Base-by-base conservation (phyloP, 768 basidiomycete genomes). In the Phaeotremella skinneri region DNA sequence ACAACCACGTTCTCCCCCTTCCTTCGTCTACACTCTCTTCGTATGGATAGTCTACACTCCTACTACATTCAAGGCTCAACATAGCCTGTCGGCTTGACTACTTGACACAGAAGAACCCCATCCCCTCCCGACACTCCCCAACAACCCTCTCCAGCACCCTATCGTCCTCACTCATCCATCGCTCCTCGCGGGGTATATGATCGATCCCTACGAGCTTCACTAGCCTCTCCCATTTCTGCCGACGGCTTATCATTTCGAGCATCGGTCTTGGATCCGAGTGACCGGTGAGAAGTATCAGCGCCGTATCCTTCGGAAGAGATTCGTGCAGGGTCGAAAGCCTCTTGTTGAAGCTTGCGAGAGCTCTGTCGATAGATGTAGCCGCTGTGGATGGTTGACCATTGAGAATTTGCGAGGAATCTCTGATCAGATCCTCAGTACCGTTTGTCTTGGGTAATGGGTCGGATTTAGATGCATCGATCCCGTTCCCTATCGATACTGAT, bases 231-330 rank as follows among this genome's bases (percentile, higher is more conserved):
- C 91, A 94, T 29, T 82, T 81, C 2, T 75, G 78, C 76, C 90
- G 88, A 50, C 86, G 81, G 4, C 83, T 83, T 64, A 85, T 86
- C 21, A 98, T 79, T 25, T 81, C 74, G 2, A 87, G 80, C 90
- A 94, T 91, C 5, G 76, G 79, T 0, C 90, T 84, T 0, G 93
- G 92, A 74, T 96, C 90, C 0, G 86, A 85, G 70, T 97, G 91
- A 0, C 93, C 92, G 0, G 88, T 89, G 70, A 96, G 85, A 37
- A 98, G 80, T 53, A 97, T 78, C 21, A 97, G 75, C 0, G 91
- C 91, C 0, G 92, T 90, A 21, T 86, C 84, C 2, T 86, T 74
- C 0, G 92, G 91, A 0, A 98, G 82, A 0, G 85, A 74, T 0
- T 81, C 79, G 69, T 93, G 85, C 0, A 97, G 78, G 1, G 78